A percentile compares a stretch with the other conserved stretches of the same genome.
phyloP scores from a whole-genome alignment of 1,284 basidiomycete species.

The Boletus sp. region DNA sequence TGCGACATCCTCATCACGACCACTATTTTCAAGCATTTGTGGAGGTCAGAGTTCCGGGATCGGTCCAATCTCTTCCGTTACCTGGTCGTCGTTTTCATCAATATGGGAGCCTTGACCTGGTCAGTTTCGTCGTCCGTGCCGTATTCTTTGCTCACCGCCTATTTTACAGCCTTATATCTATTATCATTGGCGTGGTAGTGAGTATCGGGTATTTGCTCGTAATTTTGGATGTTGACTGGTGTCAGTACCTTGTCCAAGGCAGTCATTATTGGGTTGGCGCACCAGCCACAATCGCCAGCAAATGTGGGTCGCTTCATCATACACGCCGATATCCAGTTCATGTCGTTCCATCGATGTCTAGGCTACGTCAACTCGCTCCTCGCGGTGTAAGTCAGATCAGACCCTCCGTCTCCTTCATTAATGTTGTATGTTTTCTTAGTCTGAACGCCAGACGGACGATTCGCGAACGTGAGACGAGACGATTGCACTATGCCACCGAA shows the following conservation, averaged over 20 bases:
- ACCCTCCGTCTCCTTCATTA: too few species aligned
- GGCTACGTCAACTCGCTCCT: slow-evolving; percentile 18
- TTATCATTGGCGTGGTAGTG: slow-evolving; percentile 9
- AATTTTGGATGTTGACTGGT: background rate
- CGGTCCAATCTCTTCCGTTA: slow-evolving; percentile 2
- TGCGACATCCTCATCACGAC: slow-evolving; percentile 16
- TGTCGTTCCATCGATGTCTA: background rate
- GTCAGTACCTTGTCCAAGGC: slow-evolving; percentile 3
- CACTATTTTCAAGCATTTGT: slow-evolving; percentile 12
- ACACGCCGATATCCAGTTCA: background rate
- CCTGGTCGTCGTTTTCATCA: slow-evolving; percentile 13
- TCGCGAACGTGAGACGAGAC: slow-evolving; percentile 10
- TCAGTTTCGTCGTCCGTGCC: background rate
- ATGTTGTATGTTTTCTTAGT: too few species aligned
- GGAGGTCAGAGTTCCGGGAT: slow-evolving; percentile 12
- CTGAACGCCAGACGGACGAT: slow-evolving; percentile 9
- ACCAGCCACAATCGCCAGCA: slow-evolving; percentile 5
- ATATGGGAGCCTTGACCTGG: slow-evolving; percentile 18
- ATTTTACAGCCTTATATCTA: slow-evolving; percentile 9
- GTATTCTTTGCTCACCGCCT: background rate
- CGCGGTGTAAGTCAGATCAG: slow-evolving; percentile 5
- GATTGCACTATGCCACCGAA: background rate
- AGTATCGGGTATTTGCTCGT: background rate
- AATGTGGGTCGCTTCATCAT: slow-evolving; percentile 6
- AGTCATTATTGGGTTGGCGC: slow-evolving; percentile 11